Evolutionary conservation across 352 stramenopile species (phyloP).

Genomic region (Thraustotheca clavata): DNA sequence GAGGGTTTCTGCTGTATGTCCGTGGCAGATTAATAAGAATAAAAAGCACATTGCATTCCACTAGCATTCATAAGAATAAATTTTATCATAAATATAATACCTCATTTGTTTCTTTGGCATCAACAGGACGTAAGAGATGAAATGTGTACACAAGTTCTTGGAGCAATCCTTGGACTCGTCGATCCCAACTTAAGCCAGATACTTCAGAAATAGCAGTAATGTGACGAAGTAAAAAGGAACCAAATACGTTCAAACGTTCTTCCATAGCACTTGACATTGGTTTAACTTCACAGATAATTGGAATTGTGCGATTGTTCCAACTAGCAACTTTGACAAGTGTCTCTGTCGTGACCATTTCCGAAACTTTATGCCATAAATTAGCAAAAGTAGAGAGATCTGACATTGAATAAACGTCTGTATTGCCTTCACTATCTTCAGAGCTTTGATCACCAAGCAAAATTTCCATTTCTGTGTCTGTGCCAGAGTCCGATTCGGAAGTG

Average conservation of each 20-base stretch:
- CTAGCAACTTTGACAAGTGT: conserved; percentile 1
- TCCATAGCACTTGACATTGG: background rate
- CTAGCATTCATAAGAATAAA: background rate
- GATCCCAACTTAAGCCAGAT: background rate
- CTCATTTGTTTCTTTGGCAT: conserved; percentile 12
- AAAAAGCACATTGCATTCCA: conserved; percentile 37
- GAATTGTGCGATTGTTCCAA: background rate
- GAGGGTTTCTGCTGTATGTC: conserved; percentile 23
- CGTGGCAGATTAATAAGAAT: conserved; percentile 58
- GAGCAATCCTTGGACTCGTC: conserved; percentile 3
- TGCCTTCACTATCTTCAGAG: conserved; percentile 34
- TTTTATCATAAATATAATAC: background rate
- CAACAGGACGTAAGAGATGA: conserved; percentile 1
- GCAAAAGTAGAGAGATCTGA: conserved; percentile 16
- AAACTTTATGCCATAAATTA: conserved; percentile 11
- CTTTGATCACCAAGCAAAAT: conserved; percentile 47
- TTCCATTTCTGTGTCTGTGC: conserved; percentile 42
- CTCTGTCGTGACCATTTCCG: conserved; percentile 16
- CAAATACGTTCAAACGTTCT: background rate
- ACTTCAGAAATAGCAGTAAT: background rate
- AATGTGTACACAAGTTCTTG: conserved; percentile 6
- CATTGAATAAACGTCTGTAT: conserved; percentile 28
- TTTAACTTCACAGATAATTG: background rate
- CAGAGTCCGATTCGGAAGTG: conserved; percentile 57
- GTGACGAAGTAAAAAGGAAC: conserved; percentile 6